Base-by-base conservation (phyloP, 2,329 filamentous ascomycete species). In the Sporothrix brasiliensis region DNA sequence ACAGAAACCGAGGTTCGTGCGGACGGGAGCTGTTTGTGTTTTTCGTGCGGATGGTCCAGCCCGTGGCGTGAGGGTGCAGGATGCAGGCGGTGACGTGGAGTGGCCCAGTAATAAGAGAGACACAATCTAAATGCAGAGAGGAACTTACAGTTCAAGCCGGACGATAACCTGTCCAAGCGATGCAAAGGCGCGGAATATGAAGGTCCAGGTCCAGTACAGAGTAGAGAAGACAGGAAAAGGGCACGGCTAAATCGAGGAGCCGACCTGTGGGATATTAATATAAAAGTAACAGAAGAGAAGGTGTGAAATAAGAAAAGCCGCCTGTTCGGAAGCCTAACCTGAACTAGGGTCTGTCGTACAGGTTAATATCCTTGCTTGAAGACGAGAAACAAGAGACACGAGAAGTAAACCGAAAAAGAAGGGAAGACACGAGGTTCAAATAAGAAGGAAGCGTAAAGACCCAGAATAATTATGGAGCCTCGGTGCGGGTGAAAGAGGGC, bases 311-410 rank as follows among this genome's bases (percentile, higher is more conserved):
- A 49, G 30, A 19, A 24, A 44, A 16, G 49, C 70, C 60, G 67
- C 67, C 67, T 34, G 52, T 67, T 71, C 52, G 67, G 70, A 60
- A 69, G 47, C 44, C 67, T 47, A 27, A 56, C 70, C 67, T 60
- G 67, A 67, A 49, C 61, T 69, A 50, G 34, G 49, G 52, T 66
- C 39, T 67, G 68, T 54, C 67, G 44, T 50, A 49, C 44, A 34
- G 67, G 53, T 69, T 69, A 58, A 49, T 58, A 50, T 58, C 56
- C 53, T 53, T 50, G 68, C 63, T 52, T 30, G 67, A 47, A 69
- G 54, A 34, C 39, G 24, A 41, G 39, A 60, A 16, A 54, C 50
- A 58, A 34, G 24, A 39, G 27, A 50, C 65, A 47, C 50, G 27
- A 41, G 56, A 60, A 47, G n/a, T 44, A 30, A 49, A 63, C 9